Percentiles rank a stretch among this genome's conserved stretches.
Conservation (phyloP, 1,284 basidiomycete genomes). For the Rhizoctonia solani region DNA sequence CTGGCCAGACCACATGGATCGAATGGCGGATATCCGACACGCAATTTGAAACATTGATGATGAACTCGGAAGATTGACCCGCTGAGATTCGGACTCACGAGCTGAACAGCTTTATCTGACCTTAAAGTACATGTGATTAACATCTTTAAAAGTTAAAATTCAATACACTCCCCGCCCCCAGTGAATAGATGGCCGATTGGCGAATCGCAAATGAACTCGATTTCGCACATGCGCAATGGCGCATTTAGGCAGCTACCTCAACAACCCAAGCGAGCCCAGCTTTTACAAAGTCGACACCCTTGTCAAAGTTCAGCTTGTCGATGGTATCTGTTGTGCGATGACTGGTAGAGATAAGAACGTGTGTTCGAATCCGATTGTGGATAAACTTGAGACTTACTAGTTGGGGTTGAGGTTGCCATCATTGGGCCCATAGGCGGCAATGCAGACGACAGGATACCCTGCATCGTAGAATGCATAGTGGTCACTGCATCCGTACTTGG, state of each 20-base stretch:
- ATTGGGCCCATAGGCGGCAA: constrained; percentile 35
- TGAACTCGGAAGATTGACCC: too few relatives aligned
- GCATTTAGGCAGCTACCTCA: constrained; percentile 28
- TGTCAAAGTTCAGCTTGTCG: constrained; percentile 36
- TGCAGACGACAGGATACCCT: constrained; percentile 36
- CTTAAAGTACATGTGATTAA: too few relatives aligned
- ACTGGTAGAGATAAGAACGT: neutral
- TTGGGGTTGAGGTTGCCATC: constrained; percentile 35
- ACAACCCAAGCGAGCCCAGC: constrained; percentile 35
- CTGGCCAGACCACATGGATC: too few relatives aligned
- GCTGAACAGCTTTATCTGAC: too few relatives aligned
- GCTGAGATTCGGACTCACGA: too few relatives aligned
- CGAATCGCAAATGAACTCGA: neutral
- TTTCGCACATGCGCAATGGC: too few relatives aligned
- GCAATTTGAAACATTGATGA: too few relatives aligned
- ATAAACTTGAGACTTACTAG: constrained; percentile 19
- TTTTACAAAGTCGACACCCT: constrained; percentile 33
- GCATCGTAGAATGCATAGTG: constrained; percentile 34
- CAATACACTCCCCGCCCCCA: too few relatives aligned
- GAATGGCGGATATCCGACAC: too few relatives aligned
- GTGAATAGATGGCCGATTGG: neutral
- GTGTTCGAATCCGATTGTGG: neutral
- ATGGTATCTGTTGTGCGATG: constrained; percentile 33
- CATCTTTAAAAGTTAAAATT: too few relatives aligned
- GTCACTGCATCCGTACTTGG: constrained; percentile 34